Conservation (phyloP, 2,329 filamentous ascomycete species). For the Neopestalotiopsis rosae region DNA sequence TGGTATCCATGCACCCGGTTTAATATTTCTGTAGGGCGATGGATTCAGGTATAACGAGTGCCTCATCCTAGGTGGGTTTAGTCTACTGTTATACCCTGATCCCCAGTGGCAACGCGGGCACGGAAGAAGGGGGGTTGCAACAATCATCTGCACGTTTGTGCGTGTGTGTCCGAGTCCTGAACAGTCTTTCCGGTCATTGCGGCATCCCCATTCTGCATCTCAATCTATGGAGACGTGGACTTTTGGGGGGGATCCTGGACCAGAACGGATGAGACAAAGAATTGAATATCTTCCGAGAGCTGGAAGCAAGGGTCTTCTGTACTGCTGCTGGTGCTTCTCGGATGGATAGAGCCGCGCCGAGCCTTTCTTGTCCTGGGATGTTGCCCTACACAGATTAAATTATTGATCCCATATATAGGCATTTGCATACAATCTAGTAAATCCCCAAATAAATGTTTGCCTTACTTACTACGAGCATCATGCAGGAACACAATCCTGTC, state of each 20-base stretch:
- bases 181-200: background rate
- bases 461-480: background rate
- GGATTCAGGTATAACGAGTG: no score
- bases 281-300: background rate
- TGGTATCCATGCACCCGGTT: no score
- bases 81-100: background rate
- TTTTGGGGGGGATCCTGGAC: background rate
- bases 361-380: background rate
- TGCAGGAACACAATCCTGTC: background rate
- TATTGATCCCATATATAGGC: slow-evolving; percentile 7
- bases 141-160: background rate
- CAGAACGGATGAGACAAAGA: background rate
- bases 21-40: no score
- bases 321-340: background rate
- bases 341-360: slow-evolving; percentile 2
- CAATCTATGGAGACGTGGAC: background rate
- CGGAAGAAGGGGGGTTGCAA: background rate
- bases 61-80: background rate
- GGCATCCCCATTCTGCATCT: background rate
- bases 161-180: background rate
- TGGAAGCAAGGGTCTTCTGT: background rate
- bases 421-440: background rate
- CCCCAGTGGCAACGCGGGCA: background rate
- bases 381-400: slow-evolving; percentile 2
- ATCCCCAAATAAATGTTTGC: background rate